A percentile compares a stretch with the other conserved stretches of the same genome.
These are phyloP conservation scores for Xylaria hypoxylon DNA, from an alignment of 2,329 filamentous ascomycete species.

Conservation along the genomic window DNA sequence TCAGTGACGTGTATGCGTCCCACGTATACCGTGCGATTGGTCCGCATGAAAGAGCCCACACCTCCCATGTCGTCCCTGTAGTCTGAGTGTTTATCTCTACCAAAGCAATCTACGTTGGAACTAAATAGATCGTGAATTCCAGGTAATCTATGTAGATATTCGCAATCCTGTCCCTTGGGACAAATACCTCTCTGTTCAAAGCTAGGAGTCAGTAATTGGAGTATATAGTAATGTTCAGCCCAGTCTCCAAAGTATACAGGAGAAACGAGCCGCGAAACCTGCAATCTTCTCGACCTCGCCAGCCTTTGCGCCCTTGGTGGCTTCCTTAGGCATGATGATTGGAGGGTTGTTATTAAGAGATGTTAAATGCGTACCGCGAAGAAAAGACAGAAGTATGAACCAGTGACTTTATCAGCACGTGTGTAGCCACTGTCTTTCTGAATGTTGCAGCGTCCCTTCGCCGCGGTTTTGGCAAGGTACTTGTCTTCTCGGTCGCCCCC, in stretches of 20 bases:
- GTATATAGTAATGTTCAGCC: not conserved
- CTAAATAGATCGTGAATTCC: constrained; percentile 90
- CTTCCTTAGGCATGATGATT: no score
- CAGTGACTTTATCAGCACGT: constrained; percentile 78
- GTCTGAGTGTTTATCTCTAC: constrained; percentile 89
- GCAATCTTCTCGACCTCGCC: no score
- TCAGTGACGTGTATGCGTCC: constrained; percentile 95
- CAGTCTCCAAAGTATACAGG: no score
- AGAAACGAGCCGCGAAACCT: not conserved
- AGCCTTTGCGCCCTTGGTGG: no score
- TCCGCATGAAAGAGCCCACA: constrained; percentile 90
- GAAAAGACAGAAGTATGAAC: constrained; percentile 92
- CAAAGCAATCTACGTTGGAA: constrained; percentile 94
- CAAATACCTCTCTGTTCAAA: constrained; percentile 70
- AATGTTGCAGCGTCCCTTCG: constrained; percentile 88
- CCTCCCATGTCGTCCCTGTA: constrained; percentile 99
- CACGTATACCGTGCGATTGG: constrained; percentile 94
- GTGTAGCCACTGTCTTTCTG: constrained; percentile 83
- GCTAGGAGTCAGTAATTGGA: constrained; percentile 10
- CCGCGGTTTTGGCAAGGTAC: constrained; percentile 83
- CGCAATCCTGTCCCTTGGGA: constrained; percentile 90
- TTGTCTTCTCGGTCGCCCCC: constrained; percentile 95
- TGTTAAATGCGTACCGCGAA: constrained; percentile 66
- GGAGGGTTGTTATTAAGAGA: not conserved
- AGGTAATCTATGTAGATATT: constrained; percentile 91